Conservation (phyloP, 139 green algal species). For the Axilococcus clingmanii region DNA sequence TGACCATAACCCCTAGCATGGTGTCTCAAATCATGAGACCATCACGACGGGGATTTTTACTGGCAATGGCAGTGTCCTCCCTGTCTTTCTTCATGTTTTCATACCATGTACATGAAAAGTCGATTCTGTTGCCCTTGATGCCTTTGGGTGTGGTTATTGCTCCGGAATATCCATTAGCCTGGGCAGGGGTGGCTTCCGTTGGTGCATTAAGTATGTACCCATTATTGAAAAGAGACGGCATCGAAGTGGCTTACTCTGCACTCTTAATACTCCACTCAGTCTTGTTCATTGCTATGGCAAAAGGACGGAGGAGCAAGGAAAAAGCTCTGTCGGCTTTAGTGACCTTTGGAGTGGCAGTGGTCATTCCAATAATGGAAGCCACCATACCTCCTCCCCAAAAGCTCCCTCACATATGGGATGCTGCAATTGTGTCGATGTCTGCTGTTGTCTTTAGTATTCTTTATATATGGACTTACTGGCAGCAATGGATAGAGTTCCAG, state of each 20-base stretch:
- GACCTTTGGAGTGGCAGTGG: background rate
- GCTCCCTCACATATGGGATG: slow-evolving; percentile 26
- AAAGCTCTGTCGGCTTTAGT: background rate
- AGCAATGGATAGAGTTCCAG: too few relatives aligned
- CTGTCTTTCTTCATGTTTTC: slow-evolving; percentile 94
- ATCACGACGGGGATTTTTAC: slow-evolving; percentile 51
- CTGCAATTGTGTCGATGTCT: slow-evolving; percentile 8
- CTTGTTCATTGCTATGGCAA: background rate
- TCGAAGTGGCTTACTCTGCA: slow-evolving; percentile 41
- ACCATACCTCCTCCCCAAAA: slow-evolving; percentile 9
- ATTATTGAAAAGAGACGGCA: slow-evolving; percentile 74
- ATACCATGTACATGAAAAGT: slow-evolving; percentile 99
- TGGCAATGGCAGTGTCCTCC: slow-evolving; percentile 67
- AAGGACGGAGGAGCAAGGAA: background rate
- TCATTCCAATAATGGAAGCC: background rate
- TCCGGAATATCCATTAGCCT: background rate
- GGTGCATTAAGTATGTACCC: slow-evolving; percentile 81
- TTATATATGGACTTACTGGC: too few relatives aligned
- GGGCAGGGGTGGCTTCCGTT: slow-evolving; percentile 42
- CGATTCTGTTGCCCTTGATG: slow-evolving; percentile 83
- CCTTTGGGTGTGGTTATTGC: slow-evolving; percentile 59
- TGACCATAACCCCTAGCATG: slow-evolving; percentile 45
- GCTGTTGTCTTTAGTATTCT: slow-evolving; percentile 19
- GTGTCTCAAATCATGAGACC: slow-evolving; percentile 53
- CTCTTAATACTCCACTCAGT: background rate